Base-by-base conservation (phyloP, 768 basidiomycete genomes). In the Boletus sp. region DNA sequence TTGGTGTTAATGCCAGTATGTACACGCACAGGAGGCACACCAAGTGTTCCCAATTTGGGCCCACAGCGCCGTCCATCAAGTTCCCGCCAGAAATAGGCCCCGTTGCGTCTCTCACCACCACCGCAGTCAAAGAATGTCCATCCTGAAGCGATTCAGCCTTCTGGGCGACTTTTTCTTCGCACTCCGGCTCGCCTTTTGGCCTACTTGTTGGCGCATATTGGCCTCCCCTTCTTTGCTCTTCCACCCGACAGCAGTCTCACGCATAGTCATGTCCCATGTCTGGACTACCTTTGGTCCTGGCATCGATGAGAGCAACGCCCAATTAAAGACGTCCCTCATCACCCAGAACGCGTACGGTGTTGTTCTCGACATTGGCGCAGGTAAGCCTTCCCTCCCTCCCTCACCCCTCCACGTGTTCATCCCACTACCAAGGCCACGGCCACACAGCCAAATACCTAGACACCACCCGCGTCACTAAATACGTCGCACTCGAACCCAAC, bases 401-500 rank as follows among this genome's bases (percentile, higher is more conserved):
- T 1, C 35, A 3, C 5, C 17, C n/a, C 3, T 10, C 19, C 47
- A 6, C 38, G 14, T 8, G 25, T 14, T 62, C 43, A 65, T 14
- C 15, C 27, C 37, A 17, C 35, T 3, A n/a, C n/a, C 39, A 40
- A 87, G 87, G 84, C 0, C 74, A 81, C 53, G 88, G 89, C 0
- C 87, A 88, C 62, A 81, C 79, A 0, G 70, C 78, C 13, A 74
- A 73, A 30, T 90, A 90, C 60, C 77, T 92, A 23, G 78, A 87
- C 52, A 72, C 65, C 30, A 55, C 61, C 2, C 72, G 70, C 29
- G 83, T 90, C 19, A 78, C 80, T 1, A 81, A 75, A 64, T 90
- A 90, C 58, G 72, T 90, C 45, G 88, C 87, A 1, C 66, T 90
- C 6, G 88, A 90, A 61, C 88, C 89, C 7, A 90, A 89, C 59